These are phyloP conservation scores for Stylonectria norvegica DNA, from an alignment of 2,329 filamentous ascomycete genomes.

Conservation along the genomic window DNA sequence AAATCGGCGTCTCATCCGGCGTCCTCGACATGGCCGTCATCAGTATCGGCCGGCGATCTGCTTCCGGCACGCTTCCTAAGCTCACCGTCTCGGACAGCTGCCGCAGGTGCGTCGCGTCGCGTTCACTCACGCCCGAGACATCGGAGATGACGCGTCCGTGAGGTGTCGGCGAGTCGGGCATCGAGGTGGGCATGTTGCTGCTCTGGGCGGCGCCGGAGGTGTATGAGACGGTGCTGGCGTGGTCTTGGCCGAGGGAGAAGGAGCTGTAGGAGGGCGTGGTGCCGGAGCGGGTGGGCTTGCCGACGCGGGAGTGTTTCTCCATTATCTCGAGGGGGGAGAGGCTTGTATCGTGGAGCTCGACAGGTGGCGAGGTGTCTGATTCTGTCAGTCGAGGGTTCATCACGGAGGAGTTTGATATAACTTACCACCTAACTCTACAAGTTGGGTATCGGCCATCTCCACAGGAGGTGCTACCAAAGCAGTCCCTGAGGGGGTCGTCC, in stretches of 20 bases:
- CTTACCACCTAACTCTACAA: constrained; percentile 49
- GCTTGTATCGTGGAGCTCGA: constrained; percentile 45
- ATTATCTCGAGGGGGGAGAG: constrained; percentile 40
- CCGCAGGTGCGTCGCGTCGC: constrained; percentile 19
- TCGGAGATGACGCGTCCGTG: constrained; percentile 18
- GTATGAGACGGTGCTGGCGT: constrained; percentile 28
- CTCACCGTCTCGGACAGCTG: constrained; percentile 18
- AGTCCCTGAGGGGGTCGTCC: constrained; percentile 4
- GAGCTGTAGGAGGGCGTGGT: constrained; percentile 25
- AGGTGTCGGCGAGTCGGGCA: constrained; percentile 11
- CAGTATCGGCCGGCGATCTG: not conserved
- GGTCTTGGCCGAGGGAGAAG: constrained; percentile 20
- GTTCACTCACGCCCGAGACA: constrained; percentile 21
- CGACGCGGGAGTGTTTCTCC: constrained; percentile 30
- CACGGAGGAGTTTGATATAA: not conserved
- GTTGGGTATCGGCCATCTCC: constrained; percentile 43
- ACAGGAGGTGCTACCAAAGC: constrained; percentile 9
- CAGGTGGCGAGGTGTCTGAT: constrained; percentile 41
- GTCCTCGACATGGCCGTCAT: not conserved
- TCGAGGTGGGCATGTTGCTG: not conserved
- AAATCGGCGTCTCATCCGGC: constrained; percentile 15
- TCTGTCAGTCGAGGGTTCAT: constrained; percentile 1
- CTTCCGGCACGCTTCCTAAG: constrained; percentile 14
- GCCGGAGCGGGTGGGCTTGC: constrained; percentile 11
- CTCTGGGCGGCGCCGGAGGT: constrained; percentile 19